Conservation (phyloP, 345 rosid species). For the Melaleuca quinquenervia region DNA sequence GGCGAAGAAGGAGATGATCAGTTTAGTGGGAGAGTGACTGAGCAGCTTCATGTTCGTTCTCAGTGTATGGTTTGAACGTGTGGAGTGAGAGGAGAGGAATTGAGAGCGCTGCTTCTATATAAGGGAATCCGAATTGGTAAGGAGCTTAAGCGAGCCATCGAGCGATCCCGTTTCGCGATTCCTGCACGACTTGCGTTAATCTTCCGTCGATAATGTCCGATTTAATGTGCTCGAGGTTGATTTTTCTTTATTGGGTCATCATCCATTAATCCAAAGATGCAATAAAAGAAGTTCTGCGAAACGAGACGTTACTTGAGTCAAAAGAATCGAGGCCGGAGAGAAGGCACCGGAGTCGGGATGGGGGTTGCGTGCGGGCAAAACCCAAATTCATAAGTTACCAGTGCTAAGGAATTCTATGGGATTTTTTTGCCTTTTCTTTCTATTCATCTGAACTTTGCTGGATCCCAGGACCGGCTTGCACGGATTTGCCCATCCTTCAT, state of each 20-base stretch:
- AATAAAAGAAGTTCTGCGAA: neutral
- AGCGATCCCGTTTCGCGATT: neutral
- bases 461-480: neutral
- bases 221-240: neutral
- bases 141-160: neutral
- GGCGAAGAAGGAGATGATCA: neutral
- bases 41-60: conserved; percentile 4
- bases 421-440: neutral
- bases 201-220: no score
- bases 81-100: neutral
- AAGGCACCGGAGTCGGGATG: no score
- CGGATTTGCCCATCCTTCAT: neutral
- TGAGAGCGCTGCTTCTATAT: neutral
- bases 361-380: neutral
- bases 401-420: neutral
- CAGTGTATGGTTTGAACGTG: neutral
- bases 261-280: neutral
- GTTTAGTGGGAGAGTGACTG: neutral
- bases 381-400: neutral
- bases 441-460: neutral
- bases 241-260: neutral
- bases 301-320: neutral
- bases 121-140: neutral
- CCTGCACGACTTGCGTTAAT: neutral
- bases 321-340: neutral